These are phyloP conservation scores for Coemansia sp. DNA, from an alignment of 192 early-diverging fungal species.

Conservation along the genomic window DNA sequence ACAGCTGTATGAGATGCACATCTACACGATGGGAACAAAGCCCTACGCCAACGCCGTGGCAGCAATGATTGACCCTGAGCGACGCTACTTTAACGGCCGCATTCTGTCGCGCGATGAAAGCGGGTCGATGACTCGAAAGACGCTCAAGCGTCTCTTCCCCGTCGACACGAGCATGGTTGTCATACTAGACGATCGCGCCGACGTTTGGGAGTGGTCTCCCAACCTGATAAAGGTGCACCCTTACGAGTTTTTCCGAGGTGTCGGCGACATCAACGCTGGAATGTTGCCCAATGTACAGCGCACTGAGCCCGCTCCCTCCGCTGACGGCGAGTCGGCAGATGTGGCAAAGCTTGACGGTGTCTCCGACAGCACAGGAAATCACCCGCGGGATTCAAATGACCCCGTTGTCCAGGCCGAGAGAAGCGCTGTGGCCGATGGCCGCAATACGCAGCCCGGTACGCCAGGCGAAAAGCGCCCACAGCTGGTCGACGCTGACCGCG, in stretches of 20 bases:
- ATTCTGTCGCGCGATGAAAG: slow-evolving; percentile 95
- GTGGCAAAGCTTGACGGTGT: neutral
- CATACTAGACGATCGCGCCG: slow-evolving; percentile 92
- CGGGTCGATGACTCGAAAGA: slow-evolving; percentile 79
- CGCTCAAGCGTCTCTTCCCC: slow-evolving; percentile 85
- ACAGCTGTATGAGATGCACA: slow-evolving; percentile 89
- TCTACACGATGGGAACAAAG: slow-evolving; percentile 98
- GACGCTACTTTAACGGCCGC: slow-evolving; percentile 78
- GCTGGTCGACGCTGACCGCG: slow-evolving; percentile 63
- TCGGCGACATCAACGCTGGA: slow-evolving; percentile 94
- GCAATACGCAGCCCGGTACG: slow-evolving; percentile 3
- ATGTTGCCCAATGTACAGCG: slow-evolving; percentile 31
- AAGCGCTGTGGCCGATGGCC: slow-evolving; percentile 1
- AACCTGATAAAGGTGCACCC: slow-evolving; percentile 89
- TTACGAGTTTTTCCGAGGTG: slow-evolving; percentile 92
- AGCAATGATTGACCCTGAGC: slow-evolving; percentile 81
- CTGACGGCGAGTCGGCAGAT: neutral
- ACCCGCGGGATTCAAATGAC: slow-evolving; percentile 27
- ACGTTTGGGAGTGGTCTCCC: slow-evolving; percentile 92
- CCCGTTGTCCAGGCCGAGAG: slow-evolving; percentile 27
- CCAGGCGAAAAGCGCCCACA: slow-evolving; percentile 8
- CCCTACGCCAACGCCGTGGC: slow-evolving; percentile 91
- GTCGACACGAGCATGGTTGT: slow-evolving; percentile 96
- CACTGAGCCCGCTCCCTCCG: slow-evolving; percentile 3
- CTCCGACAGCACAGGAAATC: slow-evolving; percentile 8